Conservation (phyloP, 2,329 filamentous ascomycete genomes). For the Epichloe gansuensis region DNA sequence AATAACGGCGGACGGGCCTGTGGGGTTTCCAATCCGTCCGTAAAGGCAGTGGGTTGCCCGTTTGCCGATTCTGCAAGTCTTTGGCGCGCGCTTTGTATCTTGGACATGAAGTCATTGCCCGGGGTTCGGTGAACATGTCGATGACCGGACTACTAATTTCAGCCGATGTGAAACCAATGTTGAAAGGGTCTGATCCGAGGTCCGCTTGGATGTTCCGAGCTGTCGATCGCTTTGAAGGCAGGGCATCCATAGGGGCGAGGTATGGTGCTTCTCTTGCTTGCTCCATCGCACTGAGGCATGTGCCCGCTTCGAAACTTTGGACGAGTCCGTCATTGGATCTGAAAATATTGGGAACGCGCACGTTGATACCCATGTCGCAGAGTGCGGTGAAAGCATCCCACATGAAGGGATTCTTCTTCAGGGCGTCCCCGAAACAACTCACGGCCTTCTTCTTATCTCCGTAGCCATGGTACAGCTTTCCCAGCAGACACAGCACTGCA, state of each 20-base stretch:
- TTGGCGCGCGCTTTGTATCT: constrained; percentile 39
- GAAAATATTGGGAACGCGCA: constrained; percentile 80
- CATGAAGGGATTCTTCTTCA: constrained; percentile 89
- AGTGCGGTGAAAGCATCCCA: constrained; percentile 92
- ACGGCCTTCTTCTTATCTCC: constrained; percentile 76
- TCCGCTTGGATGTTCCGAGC: constrained; percentile 25
- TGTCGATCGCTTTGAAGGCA: constrained; percentile 28
- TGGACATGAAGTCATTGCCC: constrained; percentile 44
- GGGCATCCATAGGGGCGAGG: constrained; percentile 25
- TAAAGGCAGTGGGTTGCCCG: constrained; percentile 20
- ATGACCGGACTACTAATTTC: constrained; percentile 31
- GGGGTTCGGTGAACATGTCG: constrained; percentile 29
- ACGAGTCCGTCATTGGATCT: constrained; percentile 49
- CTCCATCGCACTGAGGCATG: constrained; percentile 15
- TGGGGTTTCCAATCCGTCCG: constrained; percentile 54
- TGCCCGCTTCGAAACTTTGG: constrained; percentile 32
- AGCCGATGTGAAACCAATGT: constrained; percentile 28
- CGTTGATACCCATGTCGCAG: constrained; percentile 73
- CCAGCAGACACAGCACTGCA: constrained; percentile 70
- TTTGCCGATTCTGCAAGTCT: constrained; percentile 29
- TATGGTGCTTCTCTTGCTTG: constrained; percentile 22
- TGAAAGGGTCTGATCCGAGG: constrained; percentile 38
- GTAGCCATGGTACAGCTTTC: constrained; percentile 74
- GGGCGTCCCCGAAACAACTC: constrained; percentile 73
- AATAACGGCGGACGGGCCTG: constrained; percentile 13